Evolutionary conservation across 23 red algal genomes (phyloP).

Genomic region (Gracilariopsis chorda): DNA sequence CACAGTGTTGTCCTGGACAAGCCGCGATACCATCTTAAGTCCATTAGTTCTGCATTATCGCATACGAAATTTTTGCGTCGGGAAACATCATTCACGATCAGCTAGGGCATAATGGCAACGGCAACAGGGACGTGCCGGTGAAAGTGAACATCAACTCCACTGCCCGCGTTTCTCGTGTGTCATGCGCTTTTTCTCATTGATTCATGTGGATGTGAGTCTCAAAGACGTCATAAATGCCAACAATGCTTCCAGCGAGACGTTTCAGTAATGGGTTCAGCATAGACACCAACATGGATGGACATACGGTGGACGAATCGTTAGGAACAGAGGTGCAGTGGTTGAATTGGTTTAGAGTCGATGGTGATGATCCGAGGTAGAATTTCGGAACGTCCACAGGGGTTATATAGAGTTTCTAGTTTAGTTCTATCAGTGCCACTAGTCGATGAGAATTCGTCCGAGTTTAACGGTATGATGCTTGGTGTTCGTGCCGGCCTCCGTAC

Average conservation of each 20-base stretch:
- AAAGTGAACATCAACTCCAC: slow-evolving; percentile 29
- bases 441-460: too few relatives aligned
- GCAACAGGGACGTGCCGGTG: slow-evolving; percentile 35
- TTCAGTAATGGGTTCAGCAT: not conserved
- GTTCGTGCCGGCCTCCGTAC: too few relatives aligned
- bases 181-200: slow-evolving; percentile 80
- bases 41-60: not conserved
- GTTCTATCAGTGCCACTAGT: too few relatives aligned
- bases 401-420: too few relatives aligned
- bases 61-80: slow-evolving; percentile 61
- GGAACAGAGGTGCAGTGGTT: not conserved
- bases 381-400: too few relatives aligned
- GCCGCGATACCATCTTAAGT: not conserved
- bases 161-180: slow-evolving; percentile 1
- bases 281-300: not conserved
- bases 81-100: slow-evolving; percentile 88
- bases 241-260: not conserved
- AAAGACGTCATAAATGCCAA: not conserved
- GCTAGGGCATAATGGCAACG: slow-evolving; percentile 66
- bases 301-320: not conserved
- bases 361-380: too few relatives aligned
- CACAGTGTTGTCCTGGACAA: not conserved
- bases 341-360: too few relatives aligned
- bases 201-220: slow-evolving; percentile 38
- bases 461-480: too few relatives aligned